Conservation (phyloP, 306 rosid species). For the Oemleria cerasiformis region DNA sequence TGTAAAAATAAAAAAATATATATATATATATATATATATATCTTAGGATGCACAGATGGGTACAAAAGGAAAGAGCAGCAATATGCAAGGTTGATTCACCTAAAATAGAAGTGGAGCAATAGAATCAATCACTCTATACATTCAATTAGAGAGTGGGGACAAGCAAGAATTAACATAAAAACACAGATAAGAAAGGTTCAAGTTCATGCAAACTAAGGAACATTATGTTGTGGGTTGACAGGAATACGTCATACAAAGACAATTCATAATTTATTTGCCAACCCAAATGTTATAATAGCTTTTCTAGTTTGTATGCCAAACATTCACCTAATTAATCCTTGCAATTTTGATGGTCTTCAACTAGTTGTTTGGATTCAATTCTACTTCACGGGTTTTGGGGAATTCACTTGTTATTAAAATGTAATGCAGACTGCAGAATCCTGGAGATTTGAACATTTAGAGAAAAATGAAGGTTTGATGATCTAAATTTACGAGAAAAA, state of each 20-base stretch:
- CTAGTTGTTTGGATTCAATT: neutral
- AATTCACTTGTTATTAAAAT: no score
- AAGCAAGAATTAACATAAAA: neutral
- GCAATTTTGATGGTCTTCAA: neutral
- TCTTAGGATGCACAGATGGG: neutral
- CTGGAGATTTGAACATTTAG: neutral
- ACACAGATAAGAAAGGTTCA: neutral
- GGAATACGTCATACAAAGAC: neutral
- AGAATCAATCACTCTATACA: neutral
- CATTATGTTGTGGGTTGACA: neutral
- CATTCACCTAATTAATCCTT: neutral
- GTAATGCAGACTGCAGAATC: neutral
- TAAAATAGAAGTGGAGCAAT: neutral
- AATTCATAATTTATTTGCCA: neutral
- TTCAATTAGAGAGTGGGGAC: neutral
- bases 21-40: no score
- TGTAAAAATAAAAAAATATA: neutral
- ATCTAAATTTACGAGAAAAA: conserved; percentile 6
- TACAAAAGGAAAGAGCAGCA: neutral
- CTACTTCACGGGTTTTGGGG: neutral
- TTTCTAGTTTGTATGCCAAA: neutral
- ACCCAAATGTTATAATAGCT: neutral
- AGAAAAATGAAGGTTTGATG: neutral
- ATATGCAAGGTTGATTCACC: neutral
- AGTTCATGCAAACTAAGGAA: neutral